phyloP scores from a whole-genome alignment of 768 basidiomycete species.

The Trametes cingulata region DNA sequence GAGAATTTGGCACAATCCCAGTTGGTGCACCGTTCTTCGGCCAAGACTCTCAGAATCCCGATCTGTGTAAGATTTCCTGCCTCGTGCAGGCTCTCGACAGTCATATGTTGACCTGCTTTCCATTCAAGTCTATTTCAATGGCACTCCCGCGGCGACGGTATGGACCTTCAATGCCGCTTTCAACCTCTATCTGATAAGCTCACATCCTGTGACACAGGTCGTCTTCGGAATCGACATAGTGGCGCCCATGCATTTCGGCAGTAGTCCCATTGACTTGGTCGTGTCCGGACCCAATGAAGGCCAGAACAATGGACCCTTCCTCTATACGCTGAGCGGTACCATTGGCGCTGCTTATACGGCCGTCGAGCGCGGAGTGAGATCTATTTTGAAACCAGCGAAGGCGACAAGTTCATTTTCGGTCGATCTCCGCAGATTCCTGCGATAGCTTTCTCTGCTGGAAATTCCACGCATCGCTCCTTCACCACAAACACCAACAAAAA shows the following conservation, averaged over 20 bases:
- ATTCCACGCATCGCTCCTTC: constrained; percentile 34
- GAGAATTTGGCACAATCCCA: constrained; percentile 33
- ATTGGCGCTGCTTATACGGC: constrained; percentile 33
- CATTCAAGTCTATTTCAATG: constrained; percentile 35
- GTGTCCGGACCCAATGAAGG: constrained; percentile 36
- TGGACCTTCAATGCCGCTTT: background rate
- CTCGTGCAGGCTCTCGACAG: background rate
- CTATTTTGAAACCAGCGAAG: background rate
- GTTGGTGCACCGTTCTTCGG: constrained; percentile 36
- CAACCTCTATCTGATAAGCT: constrained; percentile 3
- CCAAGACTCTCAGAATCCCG: constrained; percentile 26
- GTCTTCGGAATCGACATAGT: constrained; percentile 34
- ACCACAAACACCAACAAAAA: constrained; percentile 29
- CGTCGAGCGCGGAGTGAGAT: constrained; percentile 31
- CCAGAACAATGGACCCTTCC: constrained; percentile 31
- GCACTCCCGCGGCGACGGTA: constrained; percentile 34
- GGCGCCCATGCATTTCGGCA: constrained; percentile 29
- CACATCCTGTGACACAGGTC: constrained; percentile 10
- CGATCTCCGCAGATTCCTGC: constrained; percentile 25
- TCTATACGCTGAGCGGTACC: constrained; percentile 34
- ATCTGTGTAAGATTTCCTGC: constrained; percentile 28
- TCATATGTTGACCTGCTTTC: constrained; percentile 4
- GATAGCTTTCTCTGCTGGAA: constrained; percentile 34
- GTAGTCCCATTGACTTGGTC: constrained; percentile 31
- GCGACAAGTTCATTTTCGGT: background rate